Conservation (phyloP, 495 filamentous ascomycete species). For the Hypomontagnella submonticulosa region DNA sequence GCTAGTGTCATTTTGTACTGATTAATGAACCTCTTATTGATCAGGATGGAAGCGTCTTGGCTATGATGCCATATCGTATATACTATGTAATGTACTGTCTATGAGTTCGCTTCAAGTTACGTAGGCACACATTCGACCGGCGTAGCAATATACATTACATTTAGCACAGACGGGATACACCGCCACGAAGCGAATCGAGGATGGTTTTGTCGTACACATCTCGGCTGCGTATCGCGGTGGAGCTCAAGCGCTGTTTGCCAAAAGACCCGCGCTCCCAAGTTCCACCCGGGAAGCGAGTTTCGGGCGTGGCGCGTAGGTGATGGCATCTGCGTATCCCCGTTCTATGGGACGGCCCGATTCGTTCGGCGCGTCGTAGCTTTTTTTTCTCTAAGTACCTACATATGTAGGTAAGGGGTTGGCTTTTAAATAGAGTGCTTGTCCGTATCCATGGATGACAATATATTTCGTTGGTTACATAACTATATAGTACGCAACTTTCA, state of each 20-base stretch:
- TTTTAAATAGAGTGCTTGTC: neutral
- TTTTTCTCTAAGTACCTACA: too few species aligned
- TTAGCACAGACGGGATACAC: constrained; percentile 1
- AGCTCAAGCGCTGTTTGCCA: neutral
- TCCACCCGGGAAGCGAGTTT: constrained; percentile 8
- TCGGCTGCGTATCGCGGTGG: constrained; percentile 1
- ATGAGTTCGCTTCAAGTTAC: too few species aligned
- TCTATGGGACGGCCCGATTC: constrained; percentile 28
- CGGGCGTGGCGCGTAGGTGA: constrained; percentile 4
- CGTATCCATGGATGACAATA: neutral
- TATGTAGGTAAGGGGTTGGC: neutral
- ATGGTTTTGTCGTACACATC: constrained; percentile 2
- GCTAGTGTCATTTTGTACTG: too few species aligned
- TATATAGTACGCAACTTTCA: too few species aligned
- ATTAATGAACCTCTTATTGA: too few species aligned
- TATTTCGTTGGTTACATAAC: too few species aligned
- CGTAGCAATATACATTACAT: too few species aligned
- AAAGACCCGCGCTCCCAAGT: constrained; percentile 1
- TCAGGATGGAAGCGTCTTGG: too few species aligned
- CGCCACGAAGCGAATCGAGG: neutral
- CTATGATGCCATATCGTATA: too few species aligned
- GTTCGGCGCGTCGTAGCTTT: constrained; percentile 9
- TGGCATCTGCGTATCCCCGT: constrained; percentile 8
- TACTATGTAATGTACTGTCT: too few species aligned
- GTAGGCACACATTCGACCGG: too few species aligned